Percentiles rank a stretch among this genome's conserved stretches.
These are phyloP conservation scores for Jackrogersella minutella DNA, from an alignment of 495 filamentous ascomycete species.

Conservation along the genomic window DNA sequence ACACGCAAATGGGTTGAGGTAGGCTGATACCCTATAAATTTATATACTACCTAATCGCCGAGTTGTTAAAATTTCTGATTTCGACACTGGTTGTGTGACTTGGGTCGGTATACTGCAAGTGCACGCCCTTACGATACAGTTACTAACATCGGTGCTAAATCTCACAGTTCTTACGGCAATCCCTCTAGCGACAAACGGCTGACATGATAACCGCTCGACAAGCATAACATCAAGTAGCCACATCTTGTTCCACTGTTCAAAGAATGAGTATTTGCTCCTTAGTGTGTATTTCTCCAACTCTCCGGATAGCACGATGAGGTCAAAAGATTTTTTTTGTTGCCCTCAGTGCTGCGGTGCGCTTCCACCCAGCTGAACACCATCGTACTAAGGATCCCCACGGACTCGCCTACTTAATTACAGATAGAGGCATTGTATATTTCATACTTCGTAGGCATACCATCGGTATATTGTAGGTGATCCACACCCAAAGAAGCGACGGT, in stretches of 20 bases:
- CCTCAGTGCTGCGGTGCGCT: background rate
- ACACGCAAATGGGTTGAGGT: background rate
- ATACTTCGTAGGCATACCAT: background rate
- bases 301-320: background rate
- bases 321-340: background rate
- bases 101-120: too few relatives aligned
- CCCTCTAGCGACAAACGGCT: background rate
- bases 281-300: background rate
- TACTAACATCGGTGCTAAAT: too few relatives aligned
- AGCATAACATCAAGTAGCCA: background rate
- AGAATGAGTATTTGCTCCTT: background rate
- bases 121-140: too few relatives aligned
- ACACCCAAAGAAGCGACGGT: background rate
- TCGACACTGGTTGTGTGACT: too few relatives aligned
- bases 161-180: background rate
- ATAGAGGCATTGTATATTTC: background rate
- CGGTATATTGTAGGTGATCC: background rate
- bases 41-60: background rate
- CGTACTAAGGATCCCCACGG: background rate
- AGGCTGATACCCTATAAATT: conserved; percentile 16
- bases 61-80: too few relatives aligned
- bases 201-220: background rate
- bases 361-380: background rate
- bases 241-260: background rate
- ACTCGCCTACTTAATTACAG: background rate